A percentile compares a stretch with the other conserved stretches of the same genome.
Conservation (phyloP, 768 basidiomycete genomes). For the Austroboletus festivus region DNA sequence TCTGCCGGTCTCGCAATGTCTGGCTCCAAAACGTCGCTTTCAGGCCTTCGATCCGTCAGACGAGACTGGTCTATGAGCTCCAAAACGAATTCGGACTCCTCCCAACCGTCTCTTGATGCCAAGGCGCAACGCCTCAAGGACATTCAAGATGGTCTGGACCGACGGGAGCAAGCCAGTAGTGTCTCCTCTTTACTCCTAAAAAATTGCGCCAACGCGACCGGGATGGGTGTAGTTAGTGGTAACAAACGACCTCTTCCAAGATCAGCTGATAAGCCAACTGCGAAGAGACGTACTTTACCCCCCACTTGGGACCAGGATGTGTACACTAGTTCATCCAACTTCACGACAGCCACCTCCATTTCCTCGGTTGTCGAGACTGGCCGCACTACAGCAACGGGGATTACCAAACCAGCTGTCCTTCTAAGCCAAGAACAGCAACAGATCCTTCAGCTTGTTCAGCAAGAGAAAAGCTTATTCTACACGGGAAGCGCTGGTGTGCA, state of each 20-base stretch:
- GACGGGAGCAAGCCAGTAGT: constrained; percentile 36
- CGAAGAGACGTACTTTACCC: constrained; percentile 61
- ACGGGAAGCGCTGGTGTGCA: constrained; percentile 92
- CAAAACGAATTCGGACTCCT: constrained; percentile 23
- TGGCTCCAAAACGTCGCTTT: constrained; percentile 39
- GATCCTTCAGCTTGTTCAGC: constrained; percentile 74
- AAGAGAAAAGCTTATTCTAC: constrained; percentile 82
- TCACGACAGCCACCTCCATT: constrained; percentile 14
- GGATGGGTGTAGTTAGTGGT: constrained; percentile 21
- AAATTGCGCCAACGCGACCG: constrained; percentile 11
- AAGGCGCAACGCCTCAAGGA: constrained; percentile 46
- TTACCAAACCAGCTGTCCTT: constrained; percentile 42
- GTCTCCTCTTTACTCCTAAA: constrained; percentile 8
- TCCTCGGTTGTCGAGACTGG: constrained; percentile 12
- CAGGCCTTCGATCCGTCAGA: constrained; percentile 58
- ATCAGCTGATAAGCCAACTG: constrained; percentile 23
- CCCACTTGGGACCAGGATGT: constrained; percentile 41
- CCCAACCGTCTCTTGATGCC: constrained; percentile 22
- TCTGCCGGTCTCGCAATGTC: constrained; percentile 16
- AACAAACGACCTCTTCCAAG: constrained; percentile 33
- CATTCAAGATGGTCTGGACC: constrained; percentile 56
- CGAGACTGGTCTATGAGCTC: constrained; percentile 61
- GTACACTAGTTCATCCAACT: constrained; percentile 36
- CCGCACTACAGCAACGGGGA: not conserved
- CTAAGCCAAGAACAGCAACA: constrained; percentile 85